Base-by-base conservation (phyloP, 2,329 filamentous ascomycete species). In the Penicillium sp. region DNA sequence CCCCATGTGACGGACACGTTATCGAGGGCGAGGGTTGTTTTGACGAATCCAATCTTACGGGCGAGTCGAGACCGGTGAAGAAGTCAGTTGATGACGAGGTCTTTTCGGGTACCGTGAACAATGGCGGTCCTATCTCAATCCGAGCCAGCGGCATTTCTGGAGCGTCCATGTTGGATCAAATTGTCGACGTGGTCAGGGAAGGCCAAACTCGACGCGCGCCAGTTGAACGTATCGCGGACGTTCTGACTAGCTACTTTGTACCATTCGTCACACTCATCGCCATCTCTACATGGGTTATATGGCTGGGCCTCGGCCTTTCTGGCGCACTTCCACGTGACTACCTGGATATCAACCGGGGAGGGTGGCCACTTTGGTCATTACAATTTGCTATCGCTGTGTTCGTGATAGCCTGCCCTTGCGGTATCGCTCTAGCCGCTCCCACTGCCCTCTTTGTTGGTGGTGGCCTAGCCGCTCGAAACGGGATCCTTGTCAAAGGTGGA, bases 41-140 rank as follows among this genome's bases (percentile, higher is more conserved):
- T 64, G 90, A 96, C 65, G 92, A 96, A 69, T 91, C 90, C 4
- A 94, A 89, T 57, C 77, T 96, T 52, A 96, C 92, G 2, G 76
- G 76, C 45, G 76, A 79, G 64, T 76, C 76, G 1, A 70, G 61
- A 50, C 73, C 74, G 7, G 74, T 75, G 10, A 63, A 58, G 29
- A 79, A 78, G 61, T 55, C 56, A 5, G 51, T 56, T 4, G 73
- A 70, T 10, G 74, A 78, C 43, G 65, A 69, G 47, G 70, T 78
- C 6, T 76, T 70, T 49, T 70, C 74, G 3, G 75, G 75, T 3
- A 74, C 75, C 26, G 68, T 78, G 44, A 78, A 78, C 47, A 61
- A 74, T 42, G 75, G 72, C 12, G 66, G 73, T 26, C 73, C 76
- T 4, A 70, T 77, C 9, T 60, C 66, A 10, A 65, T 78, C 29